These are phyloP conservation scores for Fusarium metavorans DNA, from an alignment of 2,329 filamentous ascomycete genomes.

Conservation along the genomic window DNA sequence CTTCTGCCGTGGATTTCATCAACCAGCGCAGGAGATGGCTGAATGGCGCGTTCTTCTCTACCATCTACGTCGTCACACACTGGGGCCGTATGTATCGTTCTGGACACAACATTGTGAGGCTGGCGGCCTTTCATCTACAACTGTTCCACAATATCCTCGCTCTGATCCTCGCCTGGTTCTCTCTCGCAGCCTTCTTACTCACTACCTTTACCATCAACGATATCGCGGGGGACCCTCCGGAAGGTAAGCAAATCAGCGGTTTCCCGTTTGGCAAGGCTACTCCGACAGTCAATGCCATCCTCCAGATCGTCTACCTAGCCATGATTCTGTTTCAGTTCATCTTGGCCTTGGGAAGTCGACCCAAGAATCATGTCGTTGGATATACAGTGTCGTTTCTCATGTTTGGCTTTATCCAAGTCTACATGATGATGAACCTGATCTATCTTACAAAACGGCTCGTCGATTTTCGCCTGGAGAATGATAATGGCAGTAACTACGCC, in stretches of 20 bases:
- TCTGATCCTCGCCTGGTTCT: conserved; percentile 25
- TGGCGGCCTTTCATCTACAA: background rate
- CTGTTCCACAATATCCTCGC: conserved; percentile 10
- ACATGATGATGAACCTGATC: conserved; percentile 7
- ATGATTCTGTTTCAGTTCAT: conserved; percentile 21
- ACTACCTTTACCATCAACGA: conserved; percentile 21
- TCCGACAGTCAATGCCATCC: background rate
- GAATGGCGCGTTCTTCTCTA: conserved; percentile 5
- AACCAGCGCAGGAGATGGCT: conserved; percentile 8
- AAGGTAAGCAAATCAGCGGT: background rate
- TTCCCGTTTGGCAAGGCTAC: conserved; percentile 28
- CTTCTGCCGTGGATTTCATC: background rate
- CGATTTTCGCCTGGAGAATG: background rate
- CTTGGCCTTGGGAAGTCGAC: conserved; percentile 14
- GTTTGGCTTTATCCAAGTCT: conserved; percentile 14
- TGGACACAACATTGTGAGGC: background rate
- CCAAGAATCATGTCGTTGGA: background rate
- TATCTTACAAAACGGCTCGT: background rate
- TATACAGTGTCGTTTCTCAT: conserved; percentile 20
- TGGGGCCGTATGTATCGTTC: background rate
- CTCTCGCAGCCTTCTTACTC: background rate
- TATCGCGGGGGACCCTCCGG: conserved; percentile 6
- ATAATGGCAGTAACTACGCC: background rate
- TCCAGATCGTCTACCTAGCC: conserved; percentile 11
- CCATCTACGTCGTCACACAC: conserved; percentile 2